Conservation (phyloP, 768 basidiomycete genomes). For the Erythrobasidium yunnanense region DNA sequence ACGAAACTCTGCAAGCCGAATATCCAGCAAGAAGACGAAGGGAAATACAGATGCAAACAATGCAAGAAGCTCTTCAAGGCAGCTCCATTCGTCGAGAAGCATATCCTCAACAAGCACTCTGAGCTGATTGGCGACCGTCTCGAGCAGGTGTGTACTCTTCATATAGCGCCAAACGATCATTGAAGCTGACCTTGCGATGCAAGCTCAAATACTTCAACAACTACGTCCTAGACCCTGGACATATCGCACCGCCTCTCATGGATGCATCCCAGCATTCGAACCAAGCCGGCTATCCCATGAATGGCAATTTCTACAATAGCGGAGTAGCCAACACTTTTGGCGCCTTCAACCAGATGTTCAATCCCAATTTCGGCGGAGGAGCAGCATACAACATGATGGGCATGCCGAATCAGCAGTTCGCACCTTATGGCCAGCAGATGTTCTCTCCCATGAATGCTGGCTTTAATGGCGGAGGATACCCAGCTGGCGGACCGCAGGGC, state of each 20-base stretch:
- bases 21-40: constrained; percentile 92
- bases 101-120: constrained; percentile 85
- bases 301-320: background rate
- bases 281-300: background rate
- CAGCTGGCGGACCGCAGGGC: background rate
- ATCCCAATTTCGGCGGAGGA: background rate
- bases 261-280: constrained; percentile 75
- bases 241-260: constrained; percentile 40
- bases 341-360: constrained; percentile 26
- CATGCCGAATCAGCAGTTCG: background rate
- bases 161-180: background rate
- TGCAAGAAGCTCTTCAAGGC: constrained; percentile 98
- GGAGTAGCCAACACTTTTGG: constrained; percentile 18
- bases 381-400: constrained; percentile 6
- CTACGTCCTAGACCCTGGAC: constrained; percentile 90
- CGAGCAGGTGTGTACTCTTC: constrained; percentile 57
- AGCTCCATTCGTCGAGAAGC: constrained; percentile 92
- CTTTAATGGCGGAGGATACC: background rate
- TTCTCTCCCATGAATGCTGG: constrained; percentile 17
- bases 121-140: constrained; percentile 58
- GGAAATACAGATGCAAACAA: constrained; percentile 89
- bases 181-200: constrained; percentile 29
- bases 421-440: background rate
- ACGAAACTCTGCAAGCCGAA: constrained; percentile 63
- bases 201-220: constrained; percentile 76